These are phyloP conservation scores for Trametes cubensis DNA, from an alignment of 768 basidiomycete genomes.

Conservation along the genomic window DNA sequence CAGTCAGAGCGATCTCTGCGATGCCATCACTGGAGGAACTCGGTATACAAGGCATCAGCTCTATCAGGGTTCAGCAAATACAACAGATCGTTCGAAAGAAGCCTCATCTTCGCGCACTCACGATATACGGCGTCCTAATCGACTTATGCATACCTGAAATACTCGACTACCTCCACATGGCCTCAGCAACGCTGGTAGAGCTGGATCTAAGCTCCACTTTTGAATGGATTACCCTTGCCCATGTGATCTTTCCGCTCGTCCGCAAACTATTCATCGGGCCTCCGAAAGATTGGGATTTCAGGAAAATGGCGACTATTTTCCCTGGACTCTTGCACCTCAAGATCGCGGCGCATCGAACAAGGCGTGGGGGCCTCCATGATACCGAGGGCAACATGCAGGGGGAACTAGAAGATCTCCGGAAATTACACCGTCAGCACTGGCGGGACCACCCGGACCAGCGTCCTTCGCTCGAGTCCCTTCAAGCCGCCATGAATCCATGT, in stretches of 20 bases:
- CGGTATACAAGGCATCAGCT: neutral
- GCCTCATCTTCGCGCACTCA: neutral
- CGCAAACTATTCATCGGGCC: neutral
- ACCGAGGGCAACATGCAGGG: neutral
- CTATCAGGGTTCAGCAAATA: neutral
- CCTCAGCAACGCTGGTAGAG: neutral
- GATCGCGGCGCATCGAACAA: neutral
- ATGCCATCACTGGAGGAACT: neutral
- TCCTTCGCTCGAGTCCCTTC: neutral
- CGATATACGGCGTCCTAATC: neutral
- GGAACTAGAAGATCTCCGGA: neutral
- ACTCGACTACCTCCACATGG: neutral
- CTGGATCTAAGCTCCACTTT: neutral
- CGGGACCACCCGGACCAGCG: neutral
- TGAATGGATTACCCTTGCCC: neutral
- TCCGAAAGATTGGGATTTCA: neutral
- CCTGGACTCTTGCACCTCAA: neutral
- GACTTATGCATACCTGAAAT: neutral
- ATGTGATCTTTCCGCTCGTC: neutral
- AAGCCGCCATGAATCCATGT: no score
- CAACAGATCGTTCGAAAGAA: neutral
- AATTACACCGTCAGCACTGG: neutral
- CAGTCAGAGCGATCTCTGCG: neutral
- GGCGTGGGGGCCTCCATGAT: neutral
- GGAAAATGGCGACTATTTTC: neutral